Evolutionary conservation across 1,284 basidiomycete genomes (phyloP), one percentile per base, ranked within the genome.

Genomic region (Vanrija sp.): DNA sequence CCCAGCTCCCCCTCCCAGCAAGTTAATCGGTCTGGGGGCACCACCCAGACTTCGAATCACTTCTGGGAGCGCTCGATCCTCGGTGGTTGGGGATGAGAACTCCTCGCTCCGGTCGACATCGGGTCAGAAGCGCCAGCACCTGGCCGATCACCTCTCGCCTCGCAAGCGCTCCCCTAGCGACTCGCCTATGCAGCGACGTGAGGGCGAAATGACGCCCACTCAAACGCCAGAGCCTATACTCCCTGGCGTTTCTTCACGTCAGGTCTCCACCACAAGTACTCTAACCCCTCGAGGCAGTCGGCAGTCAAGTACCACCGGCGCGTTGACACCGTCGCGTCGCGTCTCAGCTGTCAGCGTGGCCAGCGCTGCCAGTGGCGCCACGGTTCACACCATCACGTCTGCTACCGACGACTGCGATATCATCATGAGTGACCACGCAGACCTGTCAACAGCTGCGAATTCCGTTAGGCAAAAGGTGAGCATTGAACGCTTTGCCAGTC

Each of bases 41-140:
- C 60, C 59, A 6, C 68, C 72, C 1, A 54, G 55, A 22, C 60
- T 68, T 0, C 64, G 67, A 6, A 59, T 72, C 12, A 65, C 69
- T 4, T 69, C 68, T 0, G 67, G 71, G 3, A 54, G 56, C 16
- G 67, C 67, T 22, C 59, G 67, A 15, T 22, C n/a, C 10, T n/a
- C 41, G 6, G n/a, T 37, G 10, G 46, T 23, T 10, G 20, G 25
- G 7, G 51, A 67, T 42, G 67, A 67, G 39, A 63, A 59, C 51
- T 47, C 56, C 7, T 47, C 48, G 10, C 56, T 2, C n/a, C 49
- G 0, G 45, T 42, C 6, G 41, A 25, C 9, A 25, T 6, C 20
- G 18, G 39, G 60, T 3, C 46, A 63, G 3, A 74, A 74, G 45
- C 62, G 72, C 10, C 66, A 70, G 36, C 71, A 69, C 45, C 67